phyloP scores from a whole-genome alignment of 1,284 basidiomycete species.

The Leucocoprinus gongylophorus region DNA sequence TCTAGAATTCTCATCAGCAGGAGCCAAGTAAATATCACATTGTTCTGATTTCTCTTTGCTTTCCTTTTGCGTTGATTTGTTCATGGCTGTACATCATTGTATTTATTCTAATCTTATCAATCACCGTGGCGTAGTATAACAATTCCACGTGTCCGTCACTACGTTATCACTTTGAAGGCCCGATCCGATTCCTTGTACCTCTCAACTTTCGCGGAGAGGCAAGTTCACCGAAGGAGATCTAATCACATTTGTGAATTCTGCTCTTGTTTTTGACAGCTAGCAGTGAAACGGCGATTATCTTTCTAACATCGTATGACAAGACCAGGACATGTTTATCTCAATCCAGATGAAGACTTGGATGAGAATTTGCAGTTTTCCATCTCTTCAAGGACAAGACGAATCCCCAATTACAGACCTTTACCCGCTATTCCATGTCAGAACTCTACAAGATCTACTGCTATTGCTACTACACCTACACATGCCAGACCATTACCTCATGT shows the following conservation, averaged over 20 bases:
- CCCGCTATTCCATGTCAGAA: not conserved
- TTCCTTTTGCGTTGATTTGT: constrained; percentile 18
- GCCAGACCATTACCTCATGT: not conserved
- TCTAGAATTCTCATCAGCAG: constrained; percentile 56
- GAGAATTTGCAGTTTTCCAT: not conserved
- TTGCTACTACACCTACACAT: not conserved
- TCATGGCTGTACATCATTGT: constrained; percentile 18
- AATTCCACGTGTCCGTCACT: not conserved
- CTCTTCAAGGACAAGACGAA: not conserved
- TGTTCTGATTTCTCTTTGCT: constrained; percentile 15
- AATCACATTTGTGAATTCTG: too few relatives aligned
- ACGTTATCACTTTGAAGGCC: not conserved
- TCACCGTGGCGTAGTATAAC: not conserved
- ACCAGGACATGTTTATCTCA: too few relatives aligned
- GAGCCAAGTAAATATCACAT: constrained; percentile 41
- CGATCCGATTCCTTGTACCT: too few relatives aligned
- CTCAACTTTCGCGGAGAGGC: too few relatives aligned
- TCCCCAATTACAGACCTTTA: not conserved
- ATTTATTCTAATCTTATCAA: constrained; percentile 14
- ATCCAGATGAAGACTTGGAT: not conserved
- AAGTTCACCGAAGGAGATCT: too few relatives aligned
- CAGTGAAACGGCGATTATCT: too few relatives aligned
- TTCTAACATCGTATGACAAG: too few relatives aligned
- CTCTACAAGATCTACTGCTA: not conserved
- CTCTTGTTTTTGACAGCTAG: too few relatives aligned